Evolutionary conservation across 2,329 filamentous ascomycete species (phyloP).

Genomic region (Cladophialophora carrionii): DNA sequence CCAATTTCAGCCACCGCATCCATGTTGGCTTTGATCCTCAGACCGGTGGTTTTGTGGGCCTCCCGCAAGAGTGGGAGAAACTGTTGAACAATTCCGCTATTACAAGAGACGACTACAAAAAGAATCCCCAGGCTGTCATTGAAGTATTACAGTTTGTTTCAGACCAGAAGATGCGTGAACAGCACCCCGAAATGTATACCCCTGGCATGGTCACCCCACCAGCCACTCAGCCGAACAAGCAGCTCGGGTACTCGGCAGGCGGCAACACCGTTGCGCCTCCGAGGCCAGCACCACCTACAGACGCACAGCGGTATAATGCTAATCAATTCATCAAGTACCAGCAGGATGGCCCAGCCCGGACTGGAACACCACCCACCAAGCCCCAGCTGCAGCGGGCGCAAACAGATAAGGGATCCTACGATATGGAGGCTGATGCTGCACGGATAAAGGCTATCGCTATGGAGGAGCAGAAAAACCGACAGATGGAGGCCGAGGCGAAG

Average conservation of each 20-base stretch:
- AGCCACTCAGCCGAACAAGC: constrained; percentile 58
- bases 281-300: constrained; percentile 63
- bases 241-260: constrained; percentile 60
- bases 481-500: constrained; percentile 51
- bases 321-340: constrained; percentile 45
- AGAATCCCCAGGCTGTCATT: constrained; percentile 80
- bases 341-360: constrained; percentile 40
- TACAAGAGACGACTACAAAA: constrained; percentile 97
- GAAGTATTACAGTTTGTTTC: constrained; percentile 72
- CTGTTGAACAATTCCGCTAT: constrained; percentile 94
- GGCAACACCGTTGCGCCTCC: constrained; percentile 68
- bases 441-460: constrained; percentile 62
- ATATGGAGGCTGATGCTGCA: constrained; percentile 50
- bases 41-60: constrained; percentile 89
- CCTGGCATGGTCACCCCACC: constrained; percentile 48
- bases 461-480: constrained; percentile 51
- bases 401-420: constrained; percentile 47
- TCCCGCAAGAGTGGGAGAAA: constrained; percentile 97
- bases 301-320: constrained; percentile 51
- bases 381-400: constrained; percentile 60
- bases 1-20: constrained; percentile 95
- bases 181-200: constrained; percentile 65
- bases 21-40: constrained; percentile 97
- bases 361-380: constrained; percentile 50
- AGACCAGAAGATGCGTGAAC: constrained; percentile 67